Evolutionary conservation across 2,329 filamentous ascomycete genomes (phyloP), one percentile per base, ranked within the genome.

Genomic region (Microthyrium microscopicum): DNA sequence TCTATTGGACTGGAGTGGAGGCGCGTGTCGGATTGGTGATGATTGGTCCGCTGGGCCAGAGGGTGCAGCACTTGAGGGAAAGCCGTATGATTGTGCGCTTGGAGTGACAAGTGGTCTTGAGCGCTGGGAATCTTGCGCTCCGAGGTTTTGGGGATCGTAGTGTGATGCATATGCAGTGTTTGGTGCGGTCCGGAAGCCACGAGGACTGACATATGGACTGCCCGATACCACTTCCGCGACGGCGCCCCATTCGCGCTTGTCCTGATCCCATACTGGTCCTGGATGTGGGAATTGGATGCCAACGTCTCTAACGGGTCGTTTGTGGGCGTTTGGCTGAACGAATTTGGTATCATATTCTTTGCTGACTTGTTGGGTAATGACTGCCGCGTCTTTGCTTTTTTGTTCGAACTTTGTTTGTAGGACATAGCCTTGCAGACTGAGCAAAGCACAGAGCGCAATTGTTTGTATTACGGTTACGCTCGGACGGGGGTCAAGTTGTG

Each of bases 291-390:
- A 76, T 52, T 95, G 87, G 1, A 79, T 89, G 5, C 73, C 79
- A 2, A 87, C 83, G 46, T 78, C 70, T 42, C 75, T 63, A 42
- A 91, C 80, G 4, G 79, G 63, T 5, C 78, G 80, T 44, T 91
- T 80, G n/a, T 92, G 70, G 8, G 76, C 69, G n/a, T n/a, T n/a
- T 2, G 89, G 89, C 47, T 91, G 83, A 1, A 98, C 89, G 48
- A 78, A 94, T 58, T 98, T 98, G 44, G 73, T 81, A 50, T 95
- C 83, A 50, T 98, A 98, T 56, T 98, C 89, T 51, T 84, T 77
- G 56, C 95, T 66, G 4, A 95, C 87, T 55, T 95, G 81, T 45
- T 78, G 83, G 44, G 92, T 83, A 38, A 98, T 78, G 29, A 94
- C 67, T 2, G 74, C 66, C 2, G 71, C 72, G 53, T 98, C 89